phyloP scores from a whole-genome alignment of 768 basidiomycete species.

The Hericium erinaceus region DNA sequence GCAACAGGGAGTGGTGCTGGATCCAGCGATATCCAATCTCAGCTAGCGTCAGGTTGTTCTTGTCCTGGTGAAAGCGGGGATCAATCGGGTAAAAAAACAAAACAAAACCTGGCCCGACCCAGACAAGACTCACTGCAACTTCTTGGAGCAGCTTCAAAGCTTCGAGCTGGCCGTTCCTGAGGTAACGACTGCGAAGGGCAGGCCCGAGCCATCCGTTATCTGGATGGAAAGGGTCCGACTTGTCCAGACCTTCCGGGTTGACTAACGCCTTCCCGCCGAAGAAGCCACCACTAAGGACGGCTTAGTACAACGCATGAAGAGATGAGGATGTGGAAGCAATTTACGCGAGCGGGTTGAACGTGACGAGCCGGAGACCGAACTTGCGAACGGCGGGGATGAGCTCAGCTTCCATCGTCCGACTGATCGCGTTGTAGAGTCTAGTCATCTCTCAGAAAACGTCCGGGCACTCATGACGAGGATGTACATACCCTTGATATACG shows the following conservation, averaged over 20 bases:
- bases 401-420: conserved; percentile 37
- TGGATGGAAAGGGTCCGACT: conserved; percentile 35
- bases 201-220: conserved; percentile 26
- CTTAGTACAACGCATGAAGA: not conserved
- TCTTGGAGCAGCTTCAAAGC: conserved; percentile 32
- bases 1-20: conserved; percentile 44
- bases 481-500: conserved; percentile 43
- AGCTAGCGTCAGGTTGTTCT: conserved; percentile 35
- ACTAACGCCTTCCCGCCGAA: conserved; percentile 45
- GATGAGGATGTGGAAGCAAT: not conserved
- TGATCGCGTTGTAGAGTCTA: conserved; percentile 42
- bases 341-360: conserved; percentile 48
- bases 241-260: conserved; percentile 20
- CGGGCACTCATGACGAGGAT: not conserved
- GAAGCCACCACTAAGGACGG: conserved; percentile 35
- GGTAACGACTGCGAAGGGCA: conserved; percentile 38
- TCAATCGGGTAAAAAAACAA: not conserved
- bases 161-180: conserved; percentile 33
- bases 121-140: conserved; percentile 27
- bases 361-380: conserved; percentile 45
- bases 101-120: not conserved
- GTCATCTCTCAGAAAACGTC: not conserved
- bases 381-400: conserved; percentile 50
- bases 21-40: conserved; percentile 57
- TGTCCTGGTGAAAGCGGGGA: conserved; percentile 22